Base-by-base conservation (phyloP, 2,329 filamentous ascomycete species). In the Colletotrichum cuscutae region DNA sequence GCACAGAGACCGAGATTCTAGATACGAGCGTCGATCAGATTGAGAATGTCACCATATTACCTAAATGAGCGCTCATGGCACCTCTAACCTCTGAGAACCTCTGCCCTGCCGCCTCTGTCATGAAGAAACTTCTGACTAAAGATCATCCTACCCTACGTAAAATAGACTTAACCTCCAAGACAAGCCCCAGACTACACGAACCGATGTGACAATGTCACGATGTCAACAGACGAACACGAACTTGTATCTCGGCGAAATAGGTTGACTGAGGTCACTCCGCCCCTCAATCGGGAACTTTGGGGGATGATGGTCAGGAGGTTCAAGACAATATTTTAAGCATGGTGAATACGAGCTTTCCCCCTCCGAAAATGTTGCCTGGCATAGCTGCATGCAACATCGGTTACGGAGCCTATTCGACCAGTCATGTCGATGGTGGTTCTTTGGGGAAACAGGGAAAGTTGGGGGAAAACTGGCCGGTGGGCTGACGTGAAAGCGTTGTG, bases 311-410 rank as follows among this genome's bases (percentile, higher is more conserved):
- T 70, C 60, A 70, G 56, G 60, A 52, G 60, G 57, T 26, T 35
- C 42, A 22, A 42, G 52, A 57, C 46, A 63, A 22, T 2, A 60
- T 32, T 24, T n/a, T n/a, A n/a, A 30, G 22, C 28, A 22, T 2
- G 11, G 4, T 12, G 32, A 72, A 72, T 72, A 72, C 70, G 70
- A 72, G 70, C 24, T 65, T 58, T 12, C n/a, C 24, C 19, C 19
- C 42, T 22, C 42, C 8, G 6, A 2, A 49, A 6, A 52, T 54
- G 42, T 32, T 54, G 22, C 65, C 28, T 12, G 22, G n/a, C 30
- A 28, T 26, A 28, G 59, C 60, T 70, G 70, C 70, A 72, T 70
- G 70, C 70, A 30, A 65, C 54, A 28, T 70, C 28, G 60, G 35
- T n/a, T 56, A 35, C 54, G 24, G 26, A 37, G 26, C 12, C 19